These are phyloP conservation scores for Heliocybe sulcata DNA, from an alignment of 1,284 basidiomycete genomes.

Conservation along the genomic window DNA sequence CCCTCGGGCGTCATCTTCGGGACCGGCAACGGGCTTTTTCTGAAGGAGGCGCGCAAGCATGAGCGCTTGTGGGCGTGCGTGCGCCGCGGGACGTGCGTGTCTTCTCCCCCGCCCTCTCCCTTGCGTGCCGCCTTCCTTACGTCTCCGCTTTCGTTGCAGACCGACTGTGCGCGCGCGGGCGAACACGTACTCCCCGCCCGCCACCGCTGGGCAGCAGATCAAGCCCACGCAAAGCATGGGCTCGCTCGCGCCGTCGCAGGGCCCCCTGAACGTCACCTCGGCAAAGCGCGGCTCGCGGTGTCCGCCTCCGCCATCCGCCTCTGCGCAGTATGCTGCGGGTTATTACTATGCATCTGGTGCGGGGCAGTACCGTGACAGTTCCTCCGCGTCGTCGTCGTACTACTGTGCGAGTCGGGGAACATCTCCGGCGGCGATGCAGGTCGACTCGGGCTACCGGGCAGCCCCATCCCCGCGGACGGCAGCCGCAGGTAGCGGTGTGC, in stretches of 20 bases:
- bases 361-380: not conserved
- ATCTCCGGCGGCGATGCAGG: not conserved
- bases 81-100: not conserved
- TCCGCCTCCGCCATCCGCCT: not conserved
- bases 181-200: slow-evolving; percentile 16
- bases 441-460: not conserved
- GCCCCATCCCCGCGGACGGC: not conserved
- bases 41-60: slow-evolving; percentile 1
- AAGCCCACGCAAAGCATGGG: not conserved
- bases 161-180: slow-evolving; percentile 10
- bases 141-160: slow-evolving; percentile 3
- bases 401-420: not conserved
- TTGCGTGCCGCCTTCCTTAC: not conserved
- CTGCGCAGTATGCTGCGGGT: not conserved
- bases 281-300: not conserved
- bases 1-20: not conserved
- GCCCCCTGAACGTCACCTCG: not conserved
- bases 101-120: not conserved
- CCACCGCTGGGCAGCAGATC: not conserved
- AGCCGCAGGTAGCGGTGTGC: too few relatives aligned
- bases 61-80: not conserved
- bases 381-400: not conserved
- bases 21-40: slow-evolving; percentile 1
- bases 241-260: not conserved
- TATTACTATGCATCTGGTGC: not conserved